phyloP scores from a whole-genome alignment of 106 monocot genomes.

The Allium cepa region DNA sequence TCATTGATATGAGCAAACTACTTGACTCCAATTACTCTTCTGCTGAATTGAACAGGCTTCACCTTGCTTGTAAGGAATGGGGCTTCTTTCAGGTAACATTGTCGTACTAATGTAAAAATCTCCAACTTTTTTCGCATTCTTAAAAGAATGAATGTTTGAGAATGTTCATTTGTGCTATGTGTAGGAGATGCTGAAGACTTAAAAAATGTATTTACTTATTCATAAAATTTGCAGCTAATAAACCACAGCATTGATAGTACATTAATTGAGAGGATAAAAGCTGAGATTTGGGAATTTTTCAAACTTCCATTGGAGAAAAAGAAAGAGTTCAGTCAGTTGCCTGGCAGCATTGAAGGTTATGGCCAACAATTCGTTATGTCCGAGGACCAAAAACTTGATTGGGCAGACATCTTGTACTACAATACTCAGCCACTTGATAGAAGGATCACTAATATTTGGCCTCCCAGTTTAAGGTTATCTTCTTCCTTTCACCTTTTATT shows the following conservation, averaged over 20 bases:
- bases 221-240: conserved; percentile 18
- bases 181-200: too few relatives aligned
- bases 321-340: conserved; percentile 1
- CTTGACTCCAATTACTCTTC: background rate
- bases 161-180: too few relatives aligned
- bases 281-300: conserved; percentile 21
- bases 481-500: too few relatives aligned
- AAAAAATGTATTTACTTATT: background rate
- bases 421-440: conserved; percentile 8
- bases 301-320: conserved; percentile 25
- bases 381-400: conserved; percentile 41
- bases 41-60: background rate
- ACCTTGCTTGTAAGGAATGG: conserved; percentile 4
- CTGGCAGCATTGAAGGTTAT: conserved; percentile 25
- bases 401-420: conserved; percentile 28
- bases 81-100: conserved; percentile 4
- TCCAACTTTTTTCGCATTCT: too few relatives aligned
- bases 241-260: conserved; percentile 31
- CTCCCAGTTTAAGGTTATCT: background rate
- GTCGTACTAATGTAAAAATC: too few relatives aligned
- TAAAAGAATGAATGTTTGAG: too few relatives aligned
- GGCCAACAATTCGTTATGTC: conserved; percentile 37
- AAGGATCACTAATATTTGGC: conserved; percentile 23
- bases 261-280: conserved; percentile 11
- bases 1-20: conserved; percentile 1